Conservation (phyloP, 257 asterid species). For the Fraxinus anomala region DNA sequence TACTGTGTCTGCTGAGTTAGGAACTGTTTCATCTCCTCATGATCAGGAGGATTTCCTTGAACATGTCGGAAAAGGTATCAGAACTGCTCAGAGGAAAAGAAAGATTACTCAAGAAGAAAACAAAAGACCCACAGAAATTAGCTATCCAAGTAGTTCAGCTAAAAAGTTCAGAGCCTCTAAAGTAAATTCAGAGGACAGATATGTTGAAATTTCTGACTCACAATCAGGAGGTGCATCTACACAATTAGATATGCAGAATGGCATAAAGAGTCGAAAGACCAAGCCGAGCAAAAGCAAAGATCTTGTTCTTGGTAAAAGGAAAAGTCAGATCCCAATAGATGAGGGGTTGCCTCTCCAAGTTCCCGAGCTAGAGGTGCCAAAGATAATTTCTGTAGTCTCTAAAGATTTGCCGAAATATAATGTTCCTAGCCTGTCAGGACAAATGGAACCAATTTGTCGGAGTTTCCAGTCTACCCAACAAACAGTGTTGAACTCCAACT, state of each 20-base stretch:
- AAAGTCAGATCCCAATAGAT: slow-evolving; percentile 29
- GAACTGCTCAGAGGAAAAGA: background rate
- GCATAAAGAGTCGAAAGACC: slow-evolving; percentile 24
- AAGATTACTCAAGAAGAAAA: background rate
- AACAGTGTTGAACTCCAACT: slow-evolving; percentile 21
- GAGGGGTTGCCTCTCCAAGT: slow-evolving; percentile 16
- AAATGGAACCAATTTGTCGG: slow-evolving; percentile 26
- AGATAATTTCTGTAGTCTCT: slow-evolving; percentile 21
- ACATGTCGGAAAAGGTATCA: background rate
- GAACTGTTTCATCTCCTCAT: background rate
- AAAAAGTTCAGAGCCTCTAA: background rate
- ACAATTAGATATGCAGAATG: slow-evolving; percentile 20
- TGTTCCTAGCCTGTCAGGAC: slow-evolving; percentile 29
- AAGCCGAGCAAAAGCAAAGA: slow-evolving; percentile 37
- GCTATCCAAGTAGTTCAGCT: background rate
- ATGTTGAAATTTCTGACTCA: slow-evolving; percentile 32
- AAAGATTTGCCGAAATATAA: slow-evolving; percentile 25
- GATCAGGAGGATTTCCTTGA: background rate
- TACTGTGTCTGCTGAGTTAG: background rate
- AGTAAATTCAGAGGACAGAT: background rate
- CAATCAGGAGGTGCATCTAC: slow-evolving; percentile 35
- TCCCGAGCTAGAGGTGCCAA: slow-evolving; percentile 20
- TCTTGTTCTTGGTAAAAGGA: slow-evolving; percentile 32
- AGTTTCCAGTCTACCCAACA: slow-evolving; percentile 25
- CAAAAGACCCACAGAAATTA: background rate